A percentile compares a stretch with the other conserved stretches of the same genome.
phyloP scores from a whole-genome alignment of 140 eudicot species.

The Ambrosia hybrid region DNA sequence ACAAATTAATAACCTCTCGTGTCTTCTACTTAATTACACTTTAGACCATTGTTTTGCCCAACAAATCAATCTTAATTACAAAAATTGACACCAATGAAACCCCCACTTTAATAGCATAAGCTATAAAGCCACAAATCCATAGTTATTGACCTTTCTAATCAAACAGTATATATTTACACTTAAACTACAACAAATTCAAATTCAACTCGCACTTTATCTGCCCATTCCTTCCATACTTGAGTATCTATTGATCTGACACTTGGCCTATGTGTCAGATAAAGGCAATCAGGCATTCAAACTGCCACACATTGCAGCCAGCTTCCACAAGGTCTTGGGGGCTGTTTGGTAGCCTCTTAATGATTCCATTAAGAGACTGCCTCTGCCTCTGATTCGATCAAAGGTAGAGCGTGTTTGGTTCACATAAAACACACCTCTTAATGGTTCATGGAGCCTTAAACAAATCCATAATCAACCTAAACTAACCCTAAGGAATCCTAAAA shows the following conservation, averaged over 20 bases:
- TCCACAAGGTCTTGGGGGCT: background rate
- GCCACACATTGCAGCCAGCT: slow-evolving; percentile 3
- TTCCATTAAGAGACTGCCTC: no score
- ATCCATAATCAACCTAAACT: no score
- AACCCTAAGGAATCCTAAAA: no score
- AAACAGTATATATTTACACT: background rate
- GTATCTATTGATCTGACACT: background rate
- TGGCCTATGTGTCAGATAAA: background rate
- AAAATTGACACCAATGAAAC: background rate
- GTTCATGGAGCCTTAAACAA: no score
- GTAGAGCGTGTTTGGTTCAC: no score
- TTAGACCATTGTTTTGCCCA: background rate
- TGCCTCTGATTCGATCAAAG: no score
- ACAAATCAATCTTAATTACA: background rate
- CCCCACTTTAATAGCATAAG: slow-evolving; percentile 8
- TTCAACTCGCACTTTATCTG: slow-evolving; percentile 2
- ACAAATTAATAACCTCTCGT: background rate
- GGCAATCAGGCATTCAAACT: background rate
- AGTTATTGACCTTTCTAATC: background rate
- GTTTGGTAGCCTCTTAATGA: no score
- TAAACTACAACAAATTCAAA: slow-evolving; percentile 1
- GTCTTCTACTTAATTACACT: background rate
- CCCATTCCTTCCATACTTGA: background rate
- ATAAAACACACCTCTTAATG: no score
- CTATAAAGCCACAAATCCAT: background rate